Percentiles rank a stretch among this genome's conserved stretches.
Evolutionary conservation across 345 rosid genomes (phyloP).

Genomic region (Raphanus raphanistrum): DNA sequence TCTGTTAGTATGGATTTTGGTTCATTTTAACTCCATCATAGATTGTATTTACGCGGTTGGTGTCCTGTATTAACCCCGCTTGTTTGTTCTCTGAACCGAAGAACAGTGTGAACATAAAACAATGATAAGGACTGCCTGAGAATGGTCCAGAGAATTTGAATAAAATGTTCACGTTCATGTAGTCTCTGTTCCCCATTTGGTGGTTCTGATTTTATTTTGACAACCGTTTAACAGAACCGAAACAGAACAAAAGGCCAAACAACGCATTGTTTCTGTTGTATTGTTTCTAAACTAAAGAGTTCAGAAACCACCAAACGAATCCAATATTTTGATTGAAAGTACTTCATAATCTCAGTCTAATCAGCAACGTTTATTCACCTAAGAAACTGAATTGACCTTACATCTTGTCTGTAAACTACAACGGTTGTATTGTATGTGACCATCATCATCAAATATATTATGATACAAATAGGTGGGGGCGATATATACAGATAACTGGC

Average conservation of each 20-base stretch:
- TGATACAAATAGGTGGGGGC: conserved; percentile 8
- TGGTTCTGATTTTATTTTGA: not conserved
- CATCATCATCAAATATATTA: conserved; percentile 1
- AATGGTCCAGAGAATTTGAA: conserved; percentile 23
- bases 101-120: conserved; percentile 20
- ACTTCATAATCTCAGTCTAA: not conserved
- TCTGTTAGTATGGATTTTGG: conserved; percentile 26
- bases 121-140: conserved; percentile 20
- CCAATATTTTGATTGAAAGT: not conserved
- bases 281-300: not conserved
- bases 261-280: not conserved
- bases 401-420: not conserved
- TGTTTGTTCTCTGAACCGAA: conserved; percentile 29
- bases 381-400: not conserved
- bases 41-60: conserved; percentile 37
- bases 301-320: not conserved
- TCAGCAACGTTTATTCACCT: not conserved
- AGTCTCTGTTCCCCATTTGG: not conserved
- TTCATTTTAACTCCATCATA: conserved; percentile 33
- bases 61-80: conserved; percentile 26
- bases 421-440: not conserved
- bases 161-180: conserved; percentile 30
- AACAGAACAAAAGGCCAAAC: not conserved
- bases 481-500: conserved; percentile 3
- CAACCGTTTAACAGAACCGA: not conserved